A percentile compares a stretch with the other conserved stretches of the same genome.
Conservation (phyloP, 2,329 filamentous ascomycete genomes). For the Geoglossum cookeanum region DNA sequence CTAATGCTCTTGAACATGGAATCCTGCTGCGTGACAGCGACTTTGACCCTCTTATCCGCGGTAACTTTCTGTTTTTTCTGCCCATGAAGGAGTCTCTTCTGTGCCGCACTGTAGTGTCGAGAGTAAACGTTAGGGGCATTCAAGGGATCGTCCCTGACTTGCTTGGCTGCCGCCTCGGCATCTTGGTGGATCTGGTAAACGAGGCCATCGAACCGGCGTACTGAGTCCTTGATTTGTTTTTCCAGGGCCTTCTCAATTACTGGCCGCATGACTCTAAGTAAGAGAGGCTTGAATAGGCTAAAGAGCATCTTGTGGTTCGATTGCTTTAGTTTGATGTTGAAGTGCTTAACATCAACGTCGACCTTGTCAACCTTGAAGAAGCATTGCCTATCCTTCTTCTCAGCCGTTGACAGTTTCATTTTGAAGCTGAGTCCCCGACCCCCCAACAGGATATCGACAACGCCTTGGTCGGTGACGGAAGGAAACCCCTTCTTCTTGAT, state of each 20-base stretch:
- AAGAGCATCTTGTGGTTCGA: slow-evolving; percentile 92
- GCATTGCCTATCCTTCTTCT: slow-evolving; percentile 54
- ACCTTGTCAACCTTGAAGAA: slow-evolving; percentile 94
- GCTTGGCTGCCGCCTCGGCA: slow-evolving; percentile 50
- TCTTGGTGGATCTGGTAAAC: slow-evolving; percentile 66
- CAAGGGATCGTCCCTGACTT: slow-evolving; percentile 49
- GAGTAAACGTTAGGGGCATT: slow-evolving; percentile 68
- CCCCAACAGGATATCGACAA: slow-evolving; percentile 73
- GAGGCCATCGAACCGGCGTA: slow-evolving; percentile 53
- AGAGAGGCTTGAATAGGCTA: slow-evolving; percentile 64
- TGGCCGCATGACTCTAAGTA: slow-evolving; percentile 68
- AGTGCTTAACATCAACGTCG: slow-evolving; percentile 58
- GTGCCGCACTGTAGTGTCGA: slow-evolving; percentile 58
- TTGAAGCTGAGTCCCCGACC: slow-evolving; percentile 84
- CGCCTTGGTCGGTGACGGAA: slow-evolving; percentile 65
- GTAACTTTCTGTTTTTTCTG: slow-evolving; percentile 51
- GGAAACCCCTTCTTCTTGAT: slow-evolving; percentile 91
- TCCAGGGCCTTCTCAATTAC: slow-evolving; percentile 74
- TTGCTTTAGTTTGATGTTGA: slow-evolving; percentile 80
- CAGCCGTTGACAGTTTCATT: slow-evolving; percentile 66
- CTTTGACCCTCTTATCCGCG: slow-evolving; percentile 56
- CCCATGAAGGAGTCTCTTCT: slow-evolving; percentile 53
- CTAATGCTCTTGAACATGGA: slow-evolving; percentile 81
- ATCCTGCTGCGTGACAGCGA: slow-evolving; percentile 72
- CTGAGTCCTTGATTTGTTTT: slow-evolving; percentile 71